Percentiles rank a stretch among this genome's conserved stretches.
These are phyloP conservation scores for Pinus albicaulis DNA, from an alignment of 75 land plant species.

Conservation along the genomic window DNA sequence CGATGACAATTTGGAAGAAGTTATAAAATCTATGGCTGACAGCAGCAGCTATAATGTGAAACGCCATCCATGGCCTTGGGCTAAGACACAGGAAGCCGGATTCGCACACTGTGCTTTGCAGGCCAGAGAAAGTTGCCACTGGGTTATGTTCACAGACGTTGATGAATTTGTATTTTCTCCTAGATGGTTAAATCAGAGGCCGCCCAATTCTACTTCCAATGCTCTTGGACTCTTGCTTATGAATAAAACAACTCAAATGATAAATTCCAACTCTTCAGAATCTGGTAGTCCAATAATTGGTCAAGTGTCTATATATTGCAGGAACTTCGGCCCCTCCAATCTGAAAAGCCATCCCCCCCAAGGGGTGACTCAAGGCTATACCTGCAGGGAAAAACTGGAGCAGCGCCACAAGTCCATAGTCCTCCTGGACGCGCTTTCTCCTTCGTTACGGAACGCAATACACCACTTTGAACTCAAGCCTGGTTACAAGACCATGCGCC, in stretches of 20 bases:
- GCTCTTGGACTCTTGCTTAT: not conserved
- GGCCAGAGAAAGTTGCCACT: constrained; percentile 21
- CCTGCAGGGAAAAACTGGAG: constrained; percentile 15
- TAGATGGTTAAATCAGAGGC: not conserved
- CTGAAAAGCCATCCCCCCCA: constrained; percentile 9
- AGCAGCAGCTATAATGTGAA: constrained; percentile 10
- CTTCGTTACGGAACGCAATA: constrained; percentile 24
- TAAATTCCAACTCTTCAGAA: not conserved
- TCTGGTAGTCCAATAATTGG: constrained; percentile 13
- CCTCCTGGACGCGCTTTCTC: not conserved
- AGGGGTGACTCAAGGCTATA: constrained; percentile 49
- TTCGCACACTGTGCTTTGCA: constrained; percentile 36
- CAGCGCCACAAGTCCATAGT: constrained; percentile 44
- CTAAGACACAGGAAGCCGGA: constrained; percentile 49
- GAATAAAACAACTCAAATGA: not conserved
- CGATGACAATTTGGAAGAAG: constrained; percentile 29
- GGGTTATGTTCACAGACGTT: constrained; percentile 39
- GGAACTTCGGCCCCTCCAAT: constrained; percentile 39
- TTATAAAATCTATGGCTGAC: constrained; percentile 3
- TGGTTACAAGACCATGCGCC: constrained; percentile 4
- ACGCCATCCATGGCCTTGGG: constrained; percentile 37
- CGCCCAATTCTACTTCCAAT: not conserved
- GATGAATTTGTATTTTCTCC: constrained; percentile 37
- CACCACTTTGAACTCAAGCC: constrained; percentile 37
- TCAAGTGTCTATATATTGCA: constrained; percentile 27